A percentile compares a stretch with the other conserved stretches of the same genome.
These are phyloP conservation scores for Arabidopsis suecica DNA, from an alignment of 345 rosid genomes.

Conservation along the genomic window DNA sequence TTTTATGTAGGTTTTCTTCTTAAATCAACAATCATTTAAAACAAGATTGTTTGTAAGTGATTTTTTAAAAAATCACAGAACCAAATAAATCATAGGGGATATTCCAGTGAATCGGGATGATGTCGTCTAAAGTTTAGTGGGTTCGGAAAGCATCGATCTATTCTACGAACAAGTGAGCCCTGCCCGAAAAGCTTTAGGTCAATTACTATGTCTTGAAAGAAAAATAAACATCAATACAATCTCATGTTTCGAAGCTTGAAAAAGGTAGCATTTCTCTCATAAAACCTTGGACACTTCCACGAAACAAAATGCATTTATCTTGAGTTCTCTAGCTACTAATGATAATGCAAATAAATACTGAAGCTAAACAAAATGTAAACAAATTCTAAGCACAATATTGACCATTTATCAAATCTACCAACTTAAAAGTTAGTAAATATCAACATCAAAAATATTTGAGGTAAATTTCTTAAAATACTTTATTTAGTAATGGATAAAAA, in stretches of 20 bases:
- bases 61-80: too few relatives aligned
- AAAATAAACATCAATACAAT: too few relatives aligned
- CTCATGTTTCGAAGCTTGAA: not conserved
- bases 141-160: too few relatives aligned
- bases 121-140: too few relatives aligned
- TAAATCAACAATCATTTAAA: too few relatives aligned
- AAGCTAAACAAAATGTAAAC: not conserved
- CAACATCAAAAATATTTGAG: constrained; percentile 28
- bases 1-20: too few relatives aligned
- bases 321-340: not conserved
- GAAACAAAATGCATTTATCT: not conserved
- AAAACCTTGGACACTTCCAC: not conserved
- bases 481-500: not conserved
- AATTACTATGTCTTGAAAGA: too few relatives aligned
- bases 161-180: too few relatives aligned
- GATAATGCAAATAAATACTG: not conserved
- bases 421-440: constrained; percentile 29
- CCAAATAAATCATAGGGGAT: too few relatives aligned
- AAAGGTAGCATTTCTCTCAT: not conserved
- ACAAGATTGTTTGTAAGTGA: too few relatives aligned
- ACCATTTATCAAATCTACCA: constrained; percentile 9
- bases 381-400: not conserved
- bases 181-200: too few relatives aligned
- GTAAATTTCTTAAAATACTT: constrained; percentile 8
- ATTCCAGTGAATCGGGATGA: too few relatives aligned